A percentile compares a stretch with the other conserved stretches of the same genome.
Evolutionary conservation across 2,329 filamentous ascomycete species (phyloP).

Genomic region (Dryadomyces quercivorus): DNA sequence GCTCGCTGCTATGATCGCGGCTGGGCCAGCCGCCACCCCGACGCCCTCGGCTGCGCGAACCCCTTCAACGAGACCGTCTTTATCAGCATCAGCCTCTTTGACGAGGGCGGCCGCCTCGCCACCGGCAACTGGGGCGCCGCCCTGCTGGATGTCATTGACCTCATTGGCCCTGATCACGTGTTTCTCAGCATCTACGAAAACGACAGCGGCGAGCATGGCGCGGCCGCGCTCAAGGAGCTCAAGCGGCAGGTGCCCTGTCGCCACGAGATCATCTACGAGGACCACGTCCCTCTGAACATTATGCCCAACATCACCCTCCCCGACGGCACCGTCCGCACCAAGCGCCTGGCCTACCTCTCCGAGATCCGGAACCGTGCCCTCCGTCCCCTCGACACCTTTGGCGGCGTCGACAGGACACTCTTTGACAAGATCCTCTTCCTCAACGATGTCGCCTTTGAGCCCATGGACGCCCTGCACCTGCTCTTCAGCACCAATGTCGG

Average conservation of each 20-base stretch:
- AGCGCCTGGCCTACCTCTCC: slow-evolving; percentile 63
- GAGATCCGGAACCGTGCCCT: slow-evolving; percentile 62
- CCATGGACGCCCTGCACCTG: slow-evolving; percentile 39
- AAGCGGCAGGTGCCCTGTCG: slow-evolving; percentile 30
- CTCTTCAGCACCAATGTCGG: slow-evolving; percentile 50
- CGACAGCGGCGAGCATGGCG: slow-evolving; percentile 46
- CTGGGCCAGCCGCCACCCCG: slow-evolving; percentile 7
- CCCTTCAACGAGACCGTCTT: slow-evolving; percentile 52
- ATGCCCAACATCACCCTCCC: slow-evolving; percentile 50
- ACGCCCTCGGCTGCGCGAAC: slow-evolving; percentile 24
- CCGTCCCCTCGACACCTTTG: slow-evolving; percentile 43
- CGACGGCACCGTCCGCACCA: slow-evolving; percentile 49
- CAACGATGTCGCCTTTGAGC: slow-evolving; percentile 51
- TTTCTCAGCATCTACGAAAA: slow-evolving; percentile 66
- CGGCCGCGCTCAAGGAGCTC: slow-evolving; percentile 40
- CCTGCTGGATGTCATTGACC: slow-evolving; percentile 47
- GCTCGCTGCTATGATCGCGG: slow-evolving; percentile 18
- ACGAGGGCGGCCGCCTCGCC: slow-evolving; percentile 46
- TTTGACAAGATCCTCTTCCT: slow-evolving; percentile 50
- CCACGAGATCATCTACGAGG: slow-evolving; percentile 44
- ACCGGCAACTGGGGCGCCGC: slow-evolving; percentile 51
- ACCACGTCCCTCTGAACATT: slow-evolving; percentile 41
- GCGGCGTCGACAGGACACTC: slow-evolving; percentile 22
- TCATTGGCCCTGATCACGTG: slow-evolving; percentile 55
- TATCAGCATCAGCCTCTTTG: slow-evolving; percentile 60